These are phyloP conservation scores for Trichoderma koningiopsis DNA, from an alignment of 2,329 filamentous ascomycete species.

Conservation along the genomic window DNA sequence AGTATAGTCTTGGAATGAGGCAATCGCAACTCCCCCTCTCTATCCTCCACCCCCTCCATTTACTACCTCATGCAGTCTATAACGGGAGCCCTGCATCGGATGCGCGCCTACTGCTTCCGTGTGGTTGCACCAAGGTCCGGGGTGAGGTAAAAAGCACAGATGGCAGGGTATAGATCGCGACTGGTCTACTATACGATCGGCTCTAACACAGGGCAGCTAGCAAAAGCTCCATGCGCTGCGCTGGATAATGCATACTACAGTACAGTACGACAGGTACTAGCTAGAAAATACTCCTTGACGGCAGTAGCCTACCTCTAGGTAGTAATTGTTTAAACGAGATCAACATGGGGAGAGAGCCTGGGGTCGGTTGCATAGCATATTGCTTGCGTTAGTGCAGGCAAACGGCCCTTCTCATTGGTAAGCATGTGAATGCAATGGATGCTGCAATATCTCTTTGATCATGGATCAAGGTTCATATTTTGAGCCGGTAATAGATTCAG, in stretches of 20 bases:
- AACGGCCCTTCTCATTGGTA: background rate
- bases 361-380: background rate
- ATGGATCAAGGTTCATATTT: background rate
- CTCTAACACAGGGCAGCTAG: background rate
- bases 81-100: conserved; percentile 22
- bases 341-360: conserved; percentile 1
- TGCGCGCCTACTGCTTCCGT: conserved; percentile 16
- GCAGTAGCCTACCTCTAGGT: background rate
- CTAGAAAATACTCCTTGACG: background rate
- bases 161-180: background rate
- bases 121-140: conserved; percentile 1
- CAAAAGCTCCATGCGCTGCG: background rate
- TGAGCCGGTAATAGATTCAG: background rate
- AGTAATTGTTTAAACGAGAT: background rate
- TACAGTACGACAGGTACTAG: background rate
- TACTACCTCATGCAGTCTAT: background rate
- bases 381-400: background rate
- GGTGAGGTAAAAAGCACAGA: background rate
- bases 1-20: background rate
- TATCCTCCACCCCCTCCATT: background rate
- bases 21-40: background rate
- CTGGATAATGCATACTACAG: background rate
- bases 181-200: conserved; percentile 4
- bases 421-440: background rate
- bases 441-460: background rate